Evolutionary conservation across 257 asterid species (phyloP).

Genomic region (Fraxinus excelsior): DNA sequence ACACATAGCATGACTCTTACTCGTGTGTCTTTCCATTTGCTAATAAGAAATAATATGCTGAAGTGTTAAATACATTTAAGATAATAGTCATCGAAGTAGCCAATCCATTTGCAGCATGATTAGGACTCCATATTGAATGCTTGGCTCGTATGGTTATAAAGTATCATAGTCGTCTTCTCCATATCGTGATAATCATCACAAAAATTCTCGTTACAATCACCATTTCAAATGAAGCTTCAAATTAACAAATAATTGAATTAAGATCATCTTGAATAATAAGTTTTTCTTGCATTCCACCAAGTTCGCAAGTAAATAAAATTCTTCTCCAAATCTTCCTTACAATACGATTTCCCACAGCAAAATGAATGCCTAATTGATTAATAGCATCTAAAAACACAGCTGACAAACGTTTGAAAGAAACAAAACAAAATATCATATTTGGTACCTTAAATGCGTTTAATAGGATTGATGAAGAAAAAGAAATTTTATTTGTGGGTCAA

Average conservation of each 20-base stretch:
- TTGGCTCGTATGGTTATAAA: too few relatives aligned
- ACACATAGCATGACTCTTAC: too few relatives aligned
- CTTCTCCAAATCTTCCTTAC: neutral
- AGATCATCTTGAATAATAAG: neutral
- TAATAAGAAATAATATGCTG: too few relatives aligned
- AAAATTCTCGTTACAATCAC: neutral
- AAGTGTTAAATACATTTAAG: too few relatives aligned
- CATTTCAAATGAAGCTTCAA: neutral
- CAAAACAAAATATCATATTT: neutral
- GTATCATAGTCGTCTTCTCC: neutral
- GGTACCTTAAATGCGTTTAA: neutral
- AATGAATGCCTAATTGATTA: neutral
- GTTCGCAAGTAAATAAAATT: neutral
- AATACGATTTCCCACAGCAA: neutral
- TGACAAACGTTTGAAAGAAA: too few relatives aligned
- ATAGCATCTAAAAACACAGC: too few relatives aligned
- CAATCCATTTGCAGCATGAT: too few relatives aligned
- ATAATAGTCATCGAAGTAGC: too few relatives aligned
- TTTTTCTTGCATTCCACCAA: neutral
- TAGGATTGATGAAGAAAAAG: neutral
- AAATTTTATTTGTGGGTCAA: neutral
- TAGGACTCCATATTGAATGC: too few relatives aligned
- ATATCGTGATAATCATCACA: too few relatives aligned
- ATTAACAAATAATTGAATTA: too few relatives aligned
- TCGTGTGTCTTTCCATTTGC: too few relatives aligned